phyloP scores from a whole-genome alignment of 306 rosid genomes.

The Fagus crenata region DNA sequence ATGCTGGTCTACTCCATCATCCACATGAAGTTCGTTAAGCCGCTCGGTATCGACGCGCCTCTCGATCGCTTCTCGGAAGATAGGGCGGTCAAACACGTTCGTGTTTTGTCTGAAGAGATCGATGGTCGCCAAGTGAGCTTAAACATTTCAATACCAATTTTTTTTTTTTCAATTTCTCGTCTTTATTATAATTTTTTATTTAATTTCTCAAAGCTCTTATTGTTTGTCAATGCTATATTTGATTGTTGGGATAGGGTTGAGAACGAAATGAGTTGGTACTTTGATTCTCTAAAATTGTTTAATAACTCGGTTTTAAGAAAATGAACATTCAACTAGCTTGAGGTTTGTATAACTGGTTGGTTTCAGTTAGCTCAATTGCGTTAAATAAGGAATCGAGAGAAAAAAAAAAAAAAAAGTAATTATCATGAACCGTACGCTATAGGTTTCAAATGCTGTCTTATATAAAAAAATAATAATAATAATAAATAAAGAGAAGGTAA shows the following conservation, averaged over 20 bases:
- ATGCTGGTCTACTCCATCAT: conserved; percentile 54
- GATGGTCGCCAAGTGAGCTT: conserved; percentile 83
- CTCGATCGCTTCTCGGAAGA: conserved; percentile 83
- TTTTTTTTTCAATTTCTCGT: background rate
- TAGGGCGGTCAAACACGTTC: conserved; percentile 75
- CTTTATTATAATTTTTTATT: background rate
- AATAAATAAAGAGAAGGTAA: background rate
- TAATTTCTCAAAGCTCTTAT: background rate
- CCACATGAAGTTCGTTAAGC: conserved; percentile 76
- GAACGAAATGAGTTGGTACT: background rate
- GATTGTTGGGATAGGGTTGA: background rate
- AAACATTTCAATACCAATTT: background rate
- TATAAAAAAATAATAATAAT: too few species aligned
- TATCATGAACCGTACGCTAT: too few species aligned
- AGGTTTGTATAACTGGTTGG: too few species aligned
- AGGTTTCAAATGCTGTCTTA: too few species aligned
- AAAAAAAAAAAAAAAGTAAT: too few species aligned
- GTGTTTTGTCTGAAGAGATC: conserved; percentile 75
- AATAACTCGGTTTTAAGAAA: background rate
- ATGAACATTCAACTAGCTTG: too few species aligned
- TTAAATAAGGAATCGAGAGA: too few species aligned
- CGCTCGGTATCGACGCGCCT: conserved; percentile 73
- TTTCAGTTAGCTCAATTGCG: too few species aligned
- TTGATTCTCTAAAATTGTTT: background rate
- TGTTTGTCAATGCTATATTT: background rate